Percentiles rank a stretch among this genome's conserved stretches.
Conservation (phyloP, 1,284 basidiomycete species). For the Taiwanofungus camphoratus region DNA sequence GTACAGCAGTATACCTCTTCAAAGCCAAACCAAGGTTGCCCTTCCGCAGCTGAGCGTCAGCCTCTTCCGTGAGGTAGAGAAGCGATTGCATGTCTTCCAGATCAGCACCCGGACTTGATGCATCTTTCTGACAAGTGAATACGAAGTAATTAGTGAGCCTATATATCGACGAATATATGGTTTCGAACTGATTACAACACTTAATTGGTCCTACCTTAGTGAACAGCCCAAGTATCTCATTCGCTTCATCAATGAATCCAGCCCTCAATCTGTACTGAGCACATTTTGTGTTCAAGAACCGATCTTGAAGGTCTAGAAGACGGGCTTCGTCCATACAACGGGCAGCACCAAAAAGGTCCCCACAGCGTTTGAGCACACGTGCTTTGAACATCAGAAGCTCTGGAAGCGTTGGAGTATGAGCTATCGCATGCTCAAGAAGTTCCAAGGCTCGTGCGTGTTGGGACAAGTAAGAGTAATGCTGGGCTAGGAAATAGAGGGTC, state of each 20-base stretch:
- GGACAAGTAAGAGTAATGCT: slow-evolving; percentile 76
- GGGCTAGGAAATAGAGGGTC: slow-evolving; percentile 93
- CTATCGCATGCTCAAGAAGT: slow-evolving; percentile 62
- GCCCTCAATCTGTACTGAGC: slow-evolving; percentile 90
- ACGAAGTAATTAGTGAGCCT: too few species aligned
- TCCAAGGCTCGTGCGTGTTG: slow-evolving; percentile 56
- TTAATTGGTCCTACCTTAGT: slow-evolving; percentile 86
- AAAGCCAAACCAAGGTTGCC: slow-evolving; percentile 78
- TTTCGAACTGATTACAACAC: too few species aligned
- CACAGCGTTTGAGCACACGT: slow-evolving; percentile 82
- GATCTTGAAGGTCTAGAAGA: slow-evolving; percentile 88
- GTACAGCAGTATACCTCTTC: slow-evolving; percentile 80
- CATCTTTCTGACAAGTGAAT: slow-evolving; percentile 71
- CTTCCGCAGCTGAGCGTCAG: slow-evolving; percentile 59
- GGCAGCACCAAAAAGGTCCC: slow-evolving; percentile 77
- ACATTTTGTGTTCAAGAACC: slow-evolving; percentile 92
- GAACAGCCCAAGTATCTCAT: slow-evolving; percentile 73
- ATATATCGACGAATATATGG: too few species aligned
- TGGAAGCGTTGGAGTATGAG: slow-evolving; percentile 91
- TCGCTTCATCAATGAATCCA: slow-evolving; percentile 73
- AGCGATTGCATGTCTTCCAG: slow-evolving; percentile 96
- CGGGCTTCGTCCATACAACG: slow-evolving; percentile 79
- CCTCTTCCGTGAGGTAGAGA: slow-evolving; percentile 85
- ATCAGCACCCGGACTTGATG: slow-evolving; percentile 71
- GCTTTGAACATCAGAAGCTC: slow-evolving; percentile 86